Base-by-base conservation (phyloP, 768 basidiomycete species). In the Rhodotorula kratochvilovae region DNA sequence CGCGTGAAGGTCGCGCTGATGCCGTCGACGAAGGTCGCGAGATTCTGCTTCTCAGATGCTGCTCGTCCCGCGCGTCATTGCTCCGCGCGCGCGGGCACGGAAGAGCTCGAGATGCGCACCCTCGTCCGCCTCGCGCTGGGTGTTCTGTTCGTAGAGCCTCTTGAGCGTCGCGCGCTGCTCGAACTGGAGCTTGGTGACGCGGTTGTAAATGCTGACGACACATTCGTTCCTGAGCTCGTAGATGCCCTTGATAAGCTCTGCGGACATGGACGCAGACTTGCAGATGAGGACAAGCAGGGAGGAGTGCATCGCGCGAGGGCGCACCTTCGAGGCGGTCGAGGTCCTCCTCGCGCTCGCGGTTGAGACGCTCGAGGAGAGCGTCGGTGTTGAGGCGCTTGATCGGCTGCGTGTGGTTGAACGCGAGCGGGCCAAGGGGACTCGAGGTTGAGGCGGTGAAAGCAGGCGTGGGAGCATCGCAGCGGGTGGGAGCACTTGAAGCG, bases 311-410 rank as follows among this genome's bases (percentile, higher is more conserved):
- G 31, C 15, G 53, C 17, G 10, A 13, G 39, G 29, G 63, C 66
- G 25, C n/a, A 68, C 67, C 43, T 35, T 68, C 60, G 43, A 68
- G 60, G 15, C 19, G 25, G 27, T 56, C 35, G 13, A 55, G 29
- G 59, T 43, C 59, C 25, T 53, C 25, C 5, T 27, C 1, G 5
- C 7, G 15, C 0, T 23, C 31, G 5, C 10, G 48, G 19, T 57
- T 33, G 35, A 51, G 27, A 21, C 21, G 42, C 19, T 29, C 21
- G 35, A 59, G 16, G 13, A 55, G 1, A 2, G 17, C 21, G 17
- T 10, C 2, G 19, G 15, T 15, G 27, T 56, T 19, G 39, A 56
- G 54, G 8, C n/a, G 13, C n/a, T 12, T 11, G 25, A 50, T 5
- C 21, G 27, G 23, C 27, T 48, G 21, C 45, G 48, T 25, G 33